Conservation (phyloP, 2,329 filamentous ascomycete species). For the Cladobotryum protrusum region DNA sequence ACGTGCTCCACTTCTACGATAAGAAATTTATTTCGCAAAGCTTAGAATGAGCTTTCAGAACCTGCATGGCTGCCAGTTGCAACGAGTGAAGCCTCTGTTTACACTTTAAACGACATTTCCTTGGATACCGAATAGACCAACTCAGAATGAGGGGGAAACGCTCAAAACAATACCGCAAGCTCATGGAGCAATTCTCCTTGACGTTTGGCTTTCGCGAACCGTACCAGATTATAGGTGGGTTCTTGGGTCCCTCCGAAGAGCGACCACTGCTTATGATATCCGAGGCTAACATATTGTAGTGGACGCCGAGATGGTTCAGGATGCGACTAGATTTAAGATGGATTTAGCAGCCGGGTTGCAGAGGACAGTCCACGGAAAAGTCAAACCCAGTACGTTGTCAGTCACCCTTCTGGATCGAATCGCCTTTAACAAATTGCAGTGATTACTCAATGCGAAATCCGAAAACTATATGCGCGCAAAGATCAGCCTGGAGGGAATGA, state of each 20-base stretch:
- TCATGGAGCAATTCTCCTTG: constrained; percentile 87
- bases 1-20: constrained; percentile 28
- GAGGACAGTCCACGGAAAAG: constrained; percentile 77
- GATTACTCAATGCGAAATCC: constrained; percentile 77
- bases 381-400: constrained; percentile 64
- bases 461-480: constrained; percentile 64
- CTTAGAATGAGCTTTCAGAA: neutral
- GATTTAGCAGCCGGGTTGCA: constrained; percentile 71
- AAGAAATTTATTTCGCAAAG: constrained; percentile 35
- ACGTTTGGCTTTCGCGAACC: constrained; percentile 88
- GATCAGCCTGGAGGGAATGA: constrained; percentile 45
- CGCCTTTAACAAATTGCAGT: constrained; percentile 40
- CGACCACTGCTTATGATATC: neutral
- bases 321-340: constrained; percentile 82
- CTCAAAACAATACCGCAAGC: constrained; percentile 61
- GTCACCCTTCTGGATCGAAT: constrained; percentile 1
- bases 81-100: neutral
- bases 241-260: neutral
- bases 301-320: constrained; percentile 77
- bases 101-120: neutral
- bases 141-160: constrained; percentile 44
- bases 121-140: constrained; percentile 1
- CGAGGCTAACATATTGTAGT: constrained; percentile 38
- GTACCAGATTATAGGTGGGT: constrained; percentile 75
- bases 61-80: neutral